phyloP scores from a whole-genome alignment of 177 flowering plant species.

The Vitis hybrid region DNA sequence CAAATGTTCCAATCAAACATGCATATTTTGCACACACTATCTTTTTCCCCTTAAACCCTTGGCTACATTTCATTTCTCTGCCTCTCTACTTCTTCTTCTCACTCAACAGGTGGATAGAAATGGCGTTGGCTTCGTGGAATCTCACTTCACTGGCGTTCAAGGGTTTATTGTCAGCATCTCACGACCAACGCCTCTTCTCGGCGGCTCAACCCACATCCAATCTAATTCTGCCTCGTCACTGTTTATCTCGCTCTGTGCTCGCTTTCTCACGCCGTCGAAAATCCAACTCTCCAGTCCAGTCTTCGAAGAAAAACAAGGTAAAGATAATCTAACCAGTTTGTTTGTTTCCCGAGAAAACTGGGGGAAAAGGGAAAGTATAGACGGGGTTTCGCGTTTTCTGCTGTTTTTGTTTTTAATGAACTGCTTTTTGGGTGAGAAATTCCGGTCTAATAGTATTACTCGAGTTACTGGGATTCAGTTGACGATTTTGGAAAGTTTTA shows the following conservation, averaged over 20 bases:
- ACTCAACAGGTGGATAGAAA: background rate
- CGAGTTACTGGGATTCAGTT: too few species aligned
- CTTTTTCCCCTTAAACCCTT: background rate
- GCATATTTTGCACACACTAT: background rate
- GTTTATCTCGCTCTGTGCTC: constrained; percentile 2
- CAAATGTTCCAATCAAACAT: too few species aligned
- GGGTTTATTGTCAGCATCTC: constrained; percentile 5
- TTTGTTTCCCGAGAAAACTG: too few species aligned
- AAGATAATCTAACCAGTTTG: background rate
- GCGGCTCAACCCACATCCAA: constrained; percentile 3
- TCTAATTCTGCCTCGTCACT: constrained; percentile 15
- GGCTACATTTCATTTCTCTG: background rate
- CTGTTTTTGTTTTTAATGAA: too few species aligned
- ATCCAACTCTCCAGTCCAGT: constrained; percentile 1
- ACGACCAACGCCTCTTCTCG: constrained; percentile 1
- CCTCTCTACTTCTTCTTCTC: background rate
- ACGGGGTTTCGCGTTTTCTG: too few species aligned
- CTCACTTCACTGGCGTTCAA: constrained; percentile 7
- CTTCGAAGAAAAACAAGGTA: constrained; percentile 26
- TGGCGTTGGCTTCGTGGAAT: constrained; percentile 15
- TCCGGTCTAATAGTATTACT: too few species aligned
- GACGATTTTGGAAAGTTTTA: too few species aligned
- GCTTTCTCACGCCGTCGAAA: constrained; percentile 25
- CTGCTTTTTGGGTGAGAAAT: too few species aligned
- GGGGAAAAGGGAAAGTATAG: too few species aligned